These are phyloP conservation scores for Fusarium zealandicum DNA, from an alignment of 2,329 filamentous ascomycete species.

Conservation along the genomic window DNA sequence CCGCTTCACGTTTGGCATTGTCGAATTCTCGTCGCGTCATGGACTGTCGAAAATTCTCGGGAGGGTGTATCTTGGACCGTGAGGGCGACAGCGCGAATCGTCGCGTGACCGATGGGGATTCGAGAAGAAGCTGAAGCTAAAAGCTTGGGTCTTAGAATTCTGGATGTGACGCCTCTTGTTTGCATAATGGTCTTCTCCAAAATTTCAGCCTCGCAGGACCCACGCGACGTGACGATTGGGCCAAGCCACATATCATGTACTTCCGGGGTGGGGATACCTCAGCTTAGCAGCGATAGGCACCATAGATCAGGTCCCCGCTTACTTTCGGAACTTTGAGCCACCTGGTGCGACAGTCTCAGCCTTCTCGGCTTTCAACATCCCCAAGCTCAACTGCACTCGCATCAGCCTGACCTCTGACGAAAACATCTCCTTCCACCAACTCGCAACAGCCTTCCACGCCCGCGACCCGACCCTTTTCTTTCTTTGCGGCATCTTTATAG, in stretches of 20 bases:
- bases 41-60: conserved; percentile 11
- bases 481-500: background rate
- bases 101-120: conserved; percentile 20
- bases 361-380: conserved; percentile 30
- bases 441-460: background rate
- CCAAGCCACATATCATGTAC: conserved; percentile 31
- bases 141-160: conserved; percentile 28
- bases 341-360: conserved; percentile 26
- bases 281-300: background rate
- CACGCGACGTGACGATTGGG: conserved; percentile 34
- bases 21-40: conserved; percentile 37
- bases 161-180: conserved; percentile 33
- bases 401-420: conserved; percentile 13
- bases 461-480: background rate
- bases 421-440: background rate
- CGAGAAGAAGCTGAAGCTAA: conserved; percentile 14
- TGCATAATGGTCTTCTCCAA: conserved; percentile 32
- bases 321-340: conserved; percentile 10
- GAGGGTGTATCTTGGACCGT: conserved; percentile 9
- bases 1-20: conserved; percentile 67
- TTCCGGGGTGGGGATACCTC: conserved; percentile 18
- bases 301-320: background rate
- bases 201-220: conserved; percentile 49
- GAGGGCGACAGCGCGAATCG: conserved; percentile 9
- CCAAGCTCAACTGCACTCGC: conserved; percentile 10